phyloP scores from a whole-genome alignment of 345 rosid species.

The Acer campestre region DNA sequence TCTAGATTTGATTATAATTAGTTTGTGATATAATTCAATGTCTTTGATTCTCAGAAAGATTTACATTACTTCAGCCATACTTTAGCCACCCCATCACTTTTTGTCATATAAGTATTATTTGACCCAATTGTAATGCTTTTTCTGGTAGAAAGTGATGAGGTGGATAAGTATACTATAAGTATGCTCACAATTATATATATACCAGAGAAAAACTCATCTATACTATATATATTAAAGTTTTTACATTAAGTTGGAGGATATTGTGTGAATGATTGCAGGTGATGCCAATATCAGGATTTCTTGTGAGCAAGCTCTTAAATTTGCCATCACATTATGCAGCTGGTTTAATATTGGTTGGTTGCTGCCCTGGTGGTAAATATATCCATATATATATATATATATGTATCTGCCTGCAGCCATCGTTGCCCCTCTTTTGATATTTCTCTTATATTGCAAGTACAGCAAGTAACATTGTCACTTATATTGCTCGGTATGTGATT shows the following conservation, averaged over 20 bases:
- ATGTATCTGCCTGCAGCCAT: background rate
- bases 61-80: no score
- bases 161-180: no score
- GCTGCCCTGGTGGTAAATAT: slow-evolving; percentile 90
- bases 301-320: slow-evolving; percentile 79
- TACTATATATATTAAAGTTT: background rate
- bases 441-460: slow-evolving; percentile 61
- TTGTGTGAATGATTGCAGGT: slow-evolving; percentile 47
- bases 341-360: slow-evolving; percentile 87
- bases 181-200: no score
- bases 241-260: background rate
- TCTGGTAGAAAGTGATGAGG: no score
- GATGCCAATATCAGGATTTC: slow-evolving; percentile 83
- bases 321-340: slow-evolving; percentile 90
- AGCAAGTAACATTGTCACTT: slow-evolving; percentile 90
- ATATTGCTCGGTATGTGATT: slow-evolving; percentile 67
- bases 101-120: no score
- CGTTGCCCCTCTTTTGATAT: slow-evolving; percentile 13
- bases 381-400: background rate
- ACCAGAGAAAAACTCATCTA: no score
- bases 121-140: no score
- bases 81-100: no score
- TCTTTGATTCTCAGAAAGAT: background rate
- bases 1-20: background rate
- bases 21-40: background rate